Evolutionary conservation across 2,329 filamentous ascomycete genomes (phyloP).

Genomic region (Chlorencoelia australis): DNA sequence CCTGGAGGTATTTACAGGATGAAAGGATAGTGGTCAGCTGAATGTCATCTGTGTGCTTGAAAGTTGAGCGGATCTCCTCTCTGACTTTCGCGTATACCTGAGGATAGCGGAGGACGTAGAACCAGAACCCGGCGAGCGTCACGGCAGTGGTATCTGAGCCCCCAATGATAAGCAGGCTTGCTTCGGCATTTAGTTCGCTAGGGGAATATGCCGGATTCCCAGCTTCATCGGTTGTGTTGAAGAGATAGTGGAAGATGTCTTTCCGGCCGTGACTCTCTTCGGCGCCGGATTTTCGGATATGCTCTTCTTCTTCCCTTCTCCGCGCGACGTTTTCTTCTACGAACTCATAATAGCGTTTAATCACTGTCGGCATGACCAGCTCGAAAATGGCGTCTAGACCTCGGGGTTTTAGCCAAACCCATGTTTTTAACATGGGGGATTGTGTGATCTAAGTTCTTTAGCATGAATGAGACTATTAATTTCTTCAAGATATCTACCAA

Average conservation of each 20-base stretch:
- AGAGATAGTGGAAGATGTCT: constrained; percentile 38
- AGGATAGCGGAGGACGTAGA: not conserved
- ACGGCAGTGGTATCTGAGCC: not conserved
- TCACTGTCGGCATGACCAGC: not conserved
- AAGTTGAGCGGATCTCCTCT: not conserved
- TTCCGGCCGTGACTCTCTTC: not conserved
- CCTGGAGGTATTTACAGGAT: not conserved
- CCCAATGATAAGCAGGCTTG: not conserved
- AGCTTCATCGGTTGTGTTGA: constrained; percentile 94
- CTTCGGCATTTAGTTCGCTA: not conserved
- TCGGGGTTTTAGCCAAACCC: not conserved
- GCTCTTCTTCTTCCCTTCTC: not conserved
- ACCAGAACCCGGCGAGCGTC: not conserved
- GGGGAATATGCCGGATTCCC: constrained; percentile 58
- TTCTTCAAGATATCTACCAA: not conserved
- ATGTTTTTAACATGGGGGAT: not conserved
- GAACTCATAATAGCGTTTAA: not conserved
- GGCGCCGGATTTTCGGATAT: no score
- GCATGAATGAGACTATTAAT: not conserved
- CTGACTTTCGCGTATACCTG: not conserved
- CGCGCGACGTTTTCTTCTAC: not conserved
- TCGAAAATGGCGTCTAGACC: not conserved
- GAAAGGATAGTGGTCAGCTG: not conserved
- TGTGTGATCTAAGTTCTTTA: not conserved
- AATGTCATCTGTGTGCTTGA: not conserved